A percentile compares a stretch with the other conserved stretches of the same genome.
phyloP scores from a whole-genome alignment of 768 basidiomycete species.

The Rubroboletus satanas region DNA sequence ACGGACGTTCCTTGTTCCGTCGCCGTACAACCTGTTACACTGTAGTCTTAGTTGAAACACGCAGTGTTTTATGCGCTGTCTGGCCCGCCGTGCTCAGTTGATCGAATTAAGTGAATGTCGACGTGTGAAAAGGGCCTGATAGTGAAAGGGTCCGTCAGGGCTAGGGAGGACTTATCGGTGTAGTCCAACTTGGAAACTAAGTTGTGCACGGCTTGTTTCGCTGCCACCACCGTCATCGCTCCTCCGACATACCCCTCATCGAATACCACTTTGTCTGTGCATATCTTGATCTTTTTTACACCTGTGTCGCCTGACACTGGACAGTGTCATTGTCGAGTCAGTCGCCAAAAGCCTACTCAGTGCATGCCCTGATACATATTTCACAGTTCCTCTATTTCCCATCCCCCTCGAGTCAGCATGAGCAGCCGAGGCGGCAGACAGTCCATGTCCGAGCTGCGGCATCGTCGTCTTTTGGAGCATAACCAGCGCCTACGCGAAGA shows the following conservation, averaged over 20 bases:
- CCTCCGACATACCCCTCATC: conserved; percentile 1
- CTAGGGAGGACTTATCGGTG: background rate
- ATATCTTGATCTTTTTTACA: background rate
- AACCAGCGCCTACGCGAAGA: conserved; percentile 72
- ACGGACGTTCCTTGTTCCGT: background rate
- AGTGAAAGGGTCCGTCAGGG: conserved; percentile 11
- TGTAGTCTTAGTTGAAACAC: conserved; percentile 6
- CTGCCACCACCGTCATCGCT: conserved; percentile 7
- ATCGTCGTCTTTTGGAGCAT: conserved; percentile 72
- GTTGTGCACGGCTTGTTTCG: conserved; percentile 5
- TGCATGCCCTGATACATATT: background rate
- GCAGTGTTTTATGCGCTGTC: background rate
- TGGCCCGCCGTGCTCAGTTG: background rate
- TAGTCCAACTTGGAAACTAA: conserved; percentile 1
- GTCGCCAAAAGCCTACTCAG: background rate
- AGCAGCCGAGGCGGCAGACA: conserved; percentile 61
- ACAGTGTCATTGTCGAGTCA: background rate
- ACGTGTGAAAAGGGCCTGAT: conserved; percentile 26
- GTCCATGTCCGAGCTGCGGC: conserved; percentile 79
- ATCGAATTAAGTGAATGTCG: background rate
- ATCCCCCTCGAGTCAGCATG: conserved; percentile 36
- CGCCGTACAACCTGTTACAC: background rate
- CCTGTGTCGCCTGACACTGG: background rate
- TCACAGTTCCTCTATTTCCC: background rate
- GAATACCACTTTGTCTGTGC: background rate